Evolutionary conservation across 73 alveolate genomes (phyloP).

Genomic region (Paramecium caudatum): DNA sequence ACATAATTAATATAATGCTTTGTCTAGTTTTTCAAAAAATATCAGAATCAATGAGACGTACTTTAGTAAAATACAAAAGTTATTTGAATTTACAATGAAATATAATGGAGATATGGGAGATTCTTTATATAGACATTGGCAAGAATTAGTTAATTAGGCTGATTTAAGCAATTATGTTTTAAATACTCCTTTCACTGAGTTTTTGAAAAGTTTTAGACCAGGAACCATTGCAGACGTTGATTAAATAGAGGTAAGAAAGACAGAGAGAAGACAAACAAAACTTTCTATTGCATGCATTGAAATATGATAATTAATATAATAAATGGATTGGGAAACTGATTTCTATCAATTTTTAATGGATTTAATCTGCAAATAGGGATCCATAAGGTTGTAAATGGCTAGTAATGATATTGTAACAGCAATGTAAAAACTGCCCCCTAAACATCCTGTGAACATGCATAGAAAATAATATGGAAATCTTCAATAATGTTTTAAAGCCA

Average conservation of each 20-base stretch:
- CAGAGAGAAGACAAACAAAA: conserved; percentile 15
- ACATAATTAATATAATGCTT: conserved; percentile 12
- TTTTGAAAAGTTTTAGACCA: conserved; percentile 7
- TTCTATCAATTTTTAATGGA: conserved; percentile 22
- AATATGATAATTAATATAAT: too few species aligned
- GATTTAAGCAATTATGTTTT: neutral
- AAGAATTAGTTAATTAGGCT: neutral
- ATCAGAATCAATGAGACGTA: conserved; percentile 2
- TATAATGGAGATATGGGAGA: conserved; percentile 25
- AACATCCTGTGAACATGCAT: conserved; percentile 12
- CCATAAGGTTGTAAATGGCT: neutral
- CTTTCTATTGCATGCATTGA: conserved; percentile 7
- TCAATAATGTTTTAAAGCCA: neutral
- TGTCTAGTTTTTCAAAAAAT: conserved; percentile 9
- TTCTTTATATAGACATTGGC: neutral
- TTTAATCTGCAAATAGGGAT: neutral
- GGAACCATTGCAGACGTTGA: neutral
- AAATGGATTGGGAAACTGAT: conserved; percentile 34
- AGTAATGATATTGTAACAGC: conserved; percentile 7
- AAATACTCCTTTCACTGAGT: conserved; percentile 16
- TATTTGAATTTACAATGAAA: neutral
- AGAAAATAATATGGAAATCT: conserved; percentile 40
- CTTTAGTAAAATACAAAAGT: neutral
- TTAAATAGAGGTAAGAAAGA: neutral
- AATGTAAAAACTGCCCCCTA: neutral